A percentile compares a stretch with the other conserved stretches of the same genome.
Conservation (phyloP, 2,329 filamentous ascomycete species). For the Sphaerulina vaccinii region DNA sequence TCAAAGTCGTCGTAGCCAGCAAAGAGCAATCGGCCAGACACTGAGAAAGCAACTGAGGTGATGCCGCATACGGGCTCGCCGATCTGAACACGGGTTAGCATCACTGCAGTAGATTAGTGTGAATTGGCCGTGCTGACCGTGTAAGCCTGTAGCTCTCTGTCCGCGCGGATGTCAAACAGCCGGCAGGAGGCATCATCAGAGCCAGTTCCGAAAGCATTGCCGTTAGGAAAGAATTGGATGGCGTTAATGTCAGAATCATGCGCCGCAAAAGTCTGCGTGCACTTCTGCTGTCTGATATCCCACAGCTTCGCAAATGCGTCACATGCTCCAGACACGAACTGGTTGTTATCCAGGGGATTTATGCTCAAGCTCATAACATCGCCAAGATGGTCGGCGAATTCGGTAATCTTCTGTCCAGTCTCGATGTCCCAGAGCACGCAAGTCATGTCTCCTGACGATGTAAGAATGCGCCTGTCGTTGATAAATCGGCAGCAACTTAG, state of each 20-base stretch:
- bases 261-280: slow-evolving; percentile 95
- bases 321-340: slow-evolving; percentile 98
- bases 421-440: slow-evolving; percentile 99
- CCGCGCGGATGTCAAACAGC: slow-evolving; percentile 95
- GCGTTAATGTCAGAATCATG: slow-evolving; percentile 99
- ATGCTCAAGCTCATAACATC: slow-evolving; percentile 99
- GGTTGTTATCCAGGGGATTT: slow-evolving; percentile 98
- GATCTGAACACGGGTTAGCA: slow-evolving; percentile 58
- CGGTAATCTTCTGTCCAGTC: slow-evolving; percentile 92
- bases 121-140: slow-evolving; percentile 47
- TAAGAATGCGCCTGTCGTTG: slow-evolving; percentile 96
- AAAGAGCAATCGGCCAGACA: slow-evolving; percentile 91
- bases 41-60: slow-evolving; percentile 95
- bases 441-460: slow-evolving; percentile 98
- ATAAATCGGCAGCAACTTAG: slow-evolving; percentile 98
- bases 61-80: slow-evolving; percentile 97
- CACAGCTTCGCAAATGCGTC: slow-evolving; percentile 98
- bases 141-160: slow-evolving; percentile 72
- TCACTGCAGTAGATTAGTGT: not conserved
- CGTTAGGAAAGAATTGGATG: slow-evolving; percentile 98
- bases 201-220: slow-evolving; percentile 95
- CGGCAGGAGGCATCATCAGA: slow-evolving; percentile 97
- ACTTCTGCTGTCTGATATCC: slow-evolving; percentile 98
- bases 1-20: slow-evolving; percentile 99
- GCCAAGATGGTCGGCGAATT: slow-evolving; percentile 96